Conservation (phyloP, 2,329 filamentous ascomycete genomes). For the Monilinia laxa region DNA sequence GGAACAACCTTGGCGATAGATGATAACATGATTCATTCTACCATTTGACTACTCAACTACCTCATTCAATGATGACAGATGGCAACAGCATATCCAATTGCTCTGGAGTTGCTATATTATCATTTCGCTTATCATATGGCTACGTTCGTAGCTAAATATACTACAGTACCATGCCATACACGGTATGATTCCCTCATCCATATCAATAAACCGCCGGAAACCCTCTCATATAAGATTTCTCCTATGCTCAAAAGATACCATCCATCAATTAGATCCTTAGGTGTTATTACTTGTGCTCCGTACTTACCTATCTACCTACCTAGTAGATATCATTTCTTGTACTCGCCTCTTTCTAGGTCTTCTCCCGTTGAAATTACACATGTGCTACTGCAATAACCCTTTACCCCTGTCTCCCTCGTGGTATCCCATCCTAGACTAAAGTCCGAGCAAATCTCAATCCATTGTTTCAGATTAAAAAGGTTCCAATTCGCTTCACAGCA, state of each 20-base stretch:
- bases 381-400: background rate
- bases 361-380: background rate
- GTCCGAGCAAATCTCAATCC: slow-evolving; percentile 7
- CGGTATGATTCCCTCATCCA: background rate
- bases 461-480: slow-evolving; percentile 14
- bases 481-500: slow-evolving; percentile 5
- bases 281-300: too few species aligned
- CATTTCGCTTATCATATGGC: too few species aligned
- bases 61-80: too few species aligned
- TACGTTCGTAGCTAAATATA: too few species aligned
- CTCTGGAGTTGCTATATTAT: too few species aligned
- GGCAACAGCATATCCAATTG: too few species aligned
- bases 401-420: slow-evolving; percentile 9
- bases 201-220: background rate
- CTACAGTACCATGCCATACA: background rate
- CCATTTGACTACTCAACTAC: too few species aligned
- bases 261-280: background rate
- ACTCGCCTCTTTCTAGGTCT: background rate
- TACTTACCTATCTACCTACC: too few species aligned
- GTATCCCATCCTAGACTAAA: slow-evolving; percentile 9
- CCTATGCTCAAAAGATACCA: background rate
- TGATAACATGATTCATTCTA: too few species aligned
- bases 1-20: background rate
- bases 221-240: background rate
- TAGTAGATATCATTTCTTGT: too few species aligned